phyloP scores from a whole-genome alignment of 2,329 filamentous ascomycete genomes.

The Cercospora berteroae region DNA sequence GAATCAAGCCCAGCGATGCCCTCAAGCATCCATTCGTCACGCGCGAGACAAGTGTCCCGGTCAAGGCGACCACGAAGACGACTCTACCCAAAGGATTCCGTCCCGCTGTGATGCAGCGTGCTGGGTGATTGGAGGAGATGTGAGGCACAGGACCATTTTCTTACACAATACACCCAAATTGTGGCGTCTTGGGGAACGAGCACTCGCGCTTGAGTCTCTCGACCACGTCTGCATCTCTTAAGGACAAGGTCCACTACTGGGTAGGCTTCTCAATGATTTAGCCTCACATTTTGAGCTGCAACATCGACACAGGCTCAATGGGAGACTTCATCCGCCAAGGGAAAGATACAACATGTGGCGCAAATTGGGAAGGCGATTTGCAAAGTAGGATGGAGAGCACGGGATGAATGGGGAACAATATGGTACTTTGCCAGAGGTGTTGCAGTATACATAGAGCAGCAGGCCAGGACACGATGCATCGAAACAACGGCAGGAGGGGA shows the following conservation, averaged over 20 bases:
- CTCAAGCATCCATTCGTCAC: slow-evolving; percentile 82
- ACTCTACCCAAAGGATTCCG: slow-evolving; percentile 16
- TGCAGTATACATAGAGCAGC: not conserved
- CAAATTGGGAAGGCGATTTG: not conserved
- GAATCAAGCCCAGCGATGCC: slow-evolving; percentile 82
- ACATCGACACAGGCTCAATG: not conserved
- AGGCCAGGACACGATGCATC: not conserved
- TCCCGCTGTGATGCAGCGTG: slow-evolving; percentile 21
- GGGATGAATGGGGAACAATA: not conserved
- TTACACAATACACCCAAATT: not conserved
- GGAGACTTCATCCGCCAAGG: not conserved
- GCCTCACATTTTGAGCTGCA: not conserved
- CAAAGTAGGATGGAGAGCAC: not conserved
- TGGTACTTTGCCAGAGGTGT: not conserved
- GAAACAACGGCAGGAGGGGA: not conserved
- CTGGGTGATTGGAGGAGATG: slow-evolving; percentile 17
- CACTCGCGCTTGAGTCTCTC: not conserved
- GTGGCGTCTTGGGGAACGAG: not conserved
- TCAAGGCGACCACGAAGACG: slow-evolving; percentile 16
- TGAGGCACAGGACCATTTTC: not conserved
- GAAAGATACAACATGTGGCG: not conserved
- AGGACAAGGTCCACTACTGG: not conserved
- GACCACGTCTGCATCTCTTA: not conserved
- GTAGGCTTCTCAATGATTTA: not conserved
- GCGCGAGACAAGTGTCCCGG: slow-evolving; percentile 16